Evolutionary conservation across 2,329 filamentous ascomycete genomes (phyloP), one percentile per base, ranked within the genome.

Genomic region (Paecilomyces niveus): DNA sequence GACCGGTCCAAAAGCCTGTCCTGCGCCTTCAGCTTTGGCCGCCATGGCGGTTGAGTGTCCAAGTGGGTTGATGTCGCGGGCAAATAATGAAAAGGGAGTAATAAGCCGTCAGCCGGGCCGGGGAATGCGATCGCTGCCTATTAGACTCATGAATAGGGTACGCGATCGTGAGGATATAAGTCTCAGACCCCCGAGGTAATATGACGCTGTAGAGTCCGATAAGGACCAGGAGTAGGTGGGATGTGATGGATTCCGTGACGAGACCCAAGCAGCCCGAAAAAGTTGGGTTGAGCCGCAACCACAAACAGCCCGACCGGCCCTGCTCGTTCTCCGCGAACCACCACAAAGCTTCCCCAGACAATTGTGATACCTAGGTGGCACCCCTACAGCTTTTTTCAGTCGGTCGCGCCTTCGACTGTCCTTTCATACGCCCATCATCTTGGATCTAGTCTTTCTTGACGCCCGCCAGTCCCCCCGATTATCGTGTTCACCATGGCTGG

Each of bases 1-100:
- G 67, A 99, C 90, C 63, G 90, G 89, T 76, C 86, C 85, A 77
- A 94, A 95, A 75, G 85, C 84, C 77, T 89, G 85, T 74, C 85
- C 83, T 64, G 81, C 64, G 58, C 65, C 80, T 73, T 82, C 85
- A 68, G 81, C 80, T 74, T 86, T 87, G 70, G 80, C 75, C 67
- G 89, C 87, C 89, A 93, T 93, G 72, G 62, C 77, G 55, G 63
- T 63, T 61, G 65, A 61, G 63, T 62, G 64, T 64, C 62, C 59
- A 60, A 65, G 62, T 62, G 61, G 64, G 62, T 45, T 18, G 63
- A 62, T 65, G 61, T 67, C 33, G 39, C 64, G 66, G 58, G 54
- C 18, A 57, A 58, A 57, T 49, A 56, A 39, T 49, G 57, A 54
- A 56, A 26, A 54, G 56, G 56, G 58, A 56, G 29, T 32, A 11